phyloP scores from a whole-genome alignment of 768 basidiomycete species.

The Tephrocybe sp. region DNA sequence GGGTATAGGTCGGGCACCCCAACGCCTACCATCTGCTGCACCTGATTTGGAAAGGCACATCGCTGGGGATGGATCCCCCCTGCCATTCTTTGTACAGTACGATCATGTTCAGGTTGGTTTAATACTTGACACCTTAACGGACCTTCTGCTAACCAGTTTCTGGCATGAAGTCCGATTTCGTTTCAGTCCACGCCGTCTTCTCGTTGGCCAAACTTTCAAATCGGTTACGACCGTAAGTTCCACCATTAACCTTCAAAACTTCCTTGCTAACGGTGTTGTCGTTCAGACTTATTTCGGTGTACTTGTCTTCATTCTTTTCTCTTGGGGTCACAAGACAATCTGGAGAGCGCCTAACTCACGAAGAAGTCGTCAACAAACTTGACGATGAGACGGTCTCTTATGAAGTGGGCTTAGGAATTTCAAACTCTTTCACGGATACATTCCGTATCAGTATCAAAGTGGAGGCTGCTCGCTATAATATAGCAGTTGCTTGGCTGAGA shows the following conservation, averaged over 20 bases:
- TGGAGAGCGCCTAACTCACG: slow-evolving; percentile 74
- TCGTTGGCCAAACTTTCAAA: slow-evolving; percentile 73
- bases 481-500: slow-evolving; percentile 81
- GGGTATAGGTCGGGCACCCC: slow-evolving; percentile 41
- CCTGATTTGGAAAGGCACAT: slow-evolving; percentile 60
- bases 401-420: slow-evolving; percentile 64
- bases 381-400: slow-evolving; percentile 92
- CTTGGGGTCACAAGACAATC: slow-evolving; percentile 71
- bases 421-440: slow-evolving; percentile 67
- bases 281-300: slow-evolving; percentile 69
- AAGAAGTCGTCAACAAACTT: slow-evolving; percentile 87
- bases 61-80: slow-evolving; percentile 56
- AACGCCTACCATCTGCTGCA: slow-evolving; percentile 24
- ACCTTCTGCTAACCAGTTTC: slow-evolving; percentile 2
- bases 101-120: slow-evolving; percentile 79
- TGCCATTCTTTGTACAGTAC: slow-evolving; percentile 92
- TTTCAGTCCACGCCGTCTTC: slow-evolving; percentile 75
- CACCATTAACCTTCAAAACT: neutral
- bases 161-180: slow-evolving; percentile 78
- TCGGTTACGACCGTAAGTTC: slow-evolving; percentile 69
- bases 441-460: slow-evolving; percentile 82
- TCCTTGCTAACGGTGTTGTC: slow-evolving; percentile 5
- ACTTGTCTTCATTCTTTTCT: slow-evolving; percentile 84
- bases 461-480: slow-evolving; percentile 74
- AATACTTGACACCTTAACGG: slow-evolving; percentile 1